Evolutionary conservation across 495 filamentous ascomycete genomes (phyloP).

Genomic region (Xylona heveae): DNA sequence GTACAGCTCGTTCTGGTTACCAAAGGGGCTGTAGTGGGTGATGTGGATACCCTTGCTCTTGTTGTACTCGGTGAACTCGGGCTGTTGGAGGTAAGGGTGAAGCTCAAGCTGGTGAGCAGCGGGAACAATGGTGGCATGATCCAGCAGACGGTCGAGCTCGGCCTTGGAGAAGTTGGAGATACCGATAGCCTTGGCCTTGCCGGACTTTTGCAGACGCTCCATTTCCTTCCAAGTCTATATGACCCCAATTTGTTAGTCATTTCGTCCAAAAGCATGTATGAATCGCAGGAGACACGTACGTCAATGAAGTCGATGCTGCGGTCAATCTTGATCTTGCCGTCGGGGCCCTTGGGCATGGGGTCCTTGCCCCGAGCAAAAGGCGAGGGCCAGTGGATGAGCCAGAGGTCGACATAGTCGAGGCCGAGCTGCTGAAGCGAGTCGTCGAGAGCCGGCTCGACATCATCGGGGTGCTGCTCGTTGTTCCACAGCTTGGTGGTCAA

Average conservation of each 20-base stretch:
- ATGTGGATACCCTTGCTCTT: conserved; percentile 34
- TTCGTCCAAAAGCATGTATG: not conserved
- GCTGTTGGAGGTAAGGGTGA: conserved; percentile 42
- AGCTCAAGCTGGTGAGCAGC: conserved; percentile 46
- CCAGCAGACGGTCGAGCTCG: conserved; percentile 46
- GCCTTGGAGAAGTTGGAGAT: conserved; percentile 54
- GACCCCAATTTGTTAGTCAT: not conserved
- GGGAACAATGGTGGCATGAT: conserved; percentile 34
- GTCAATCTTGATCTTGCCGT: conserved; percentile 21
- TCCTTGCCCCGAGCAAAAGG: conserved; percentile 19
- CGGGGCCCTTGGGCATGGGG: conserved; percentile 18
- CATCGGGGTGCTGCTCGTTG: conserved; percentile 39
- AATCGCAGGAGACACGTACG: conserved; percentile 13
- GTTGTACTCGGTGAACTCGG: conserved; percentile 32
- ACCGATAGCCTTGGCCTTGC: conserved; percentile 44
- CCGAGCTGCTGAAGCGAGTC: conserved; percentile 37
- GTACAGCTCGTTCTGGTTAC: conserved; percentile 49
- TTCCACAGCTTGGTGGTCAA: conserved; percentile 56
- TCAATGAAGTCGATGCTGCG: conserved; percentile 28
- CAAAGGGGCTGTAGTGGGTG: conserved; percentile 46
- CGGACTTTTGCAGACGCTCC: conserved; percentile 33
- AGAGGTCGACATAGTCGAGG: conserved; percentile 48
- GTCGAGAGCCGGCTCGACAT: conserved; percentile 34
- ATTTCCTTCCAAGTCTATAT: conserved; percentile 37
- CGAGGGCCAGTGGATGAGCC: conserved; percentile 47